Conservation (phyloP, 192 early-diverging fungal species). For the Obelidium mucronatum region DNA sequence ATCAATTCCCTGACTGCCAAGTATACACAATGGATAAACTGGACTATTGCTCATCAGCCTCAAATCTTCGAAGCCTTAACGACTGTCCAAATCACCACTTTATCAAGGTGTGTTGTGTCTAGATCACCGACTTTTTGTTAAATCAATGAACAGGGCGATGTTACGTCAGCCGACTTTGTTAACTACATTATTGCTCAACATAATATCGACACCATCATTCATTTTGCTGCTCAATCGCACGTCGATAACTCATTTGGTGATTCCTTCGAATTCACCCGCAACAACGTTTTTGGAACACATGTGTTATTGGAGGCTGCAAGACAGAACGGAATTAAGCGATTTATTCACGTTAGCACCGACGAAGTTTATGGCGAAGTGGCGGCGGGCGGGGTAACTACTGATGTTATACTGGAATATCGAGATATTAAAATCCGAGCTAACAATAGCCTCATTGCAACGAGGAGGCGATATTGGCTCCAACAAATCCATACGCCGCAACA, state of each 20-base stretch:
- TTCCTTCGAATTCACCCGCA: constrained; percentile 79
- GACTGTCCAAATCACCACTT: constrained; percentile 66
- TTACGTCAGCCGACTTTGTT: constrained; percentile 70
- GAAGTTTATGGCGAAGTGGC: constrained; percentile 83
- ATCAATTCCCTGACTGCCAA: constrained; percentile 72
- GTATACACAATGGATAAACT: constrained; percentile 76
- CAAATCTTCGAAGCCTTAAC: constrained; percentile 57
- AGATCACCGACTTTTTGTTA: too few species aligned
- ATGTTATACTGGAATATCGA: not conserved
- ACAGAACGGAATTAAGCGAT: constrained; percentile 57
- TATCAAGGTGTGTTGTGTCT: constrained; percentile 57
- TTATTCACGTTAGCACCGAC: constrained; percentile 83
- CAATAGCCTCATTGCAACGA: constrained; percentile 69
- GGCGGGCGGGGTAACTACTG: constrained; percentile 48
- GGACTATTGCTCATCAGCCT: constrained; percentile 78
- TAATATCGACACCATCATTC: constrained; percentile 74
- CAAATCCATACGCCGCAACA: constrained; percentile 86
- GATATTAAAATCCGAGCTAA: not conserved
- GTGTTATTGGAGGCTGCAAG: constrained; percentile 77
- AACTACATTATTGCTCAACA: constrained; percentile 69
- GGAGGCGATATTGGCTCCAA: constrained; percentile 68
- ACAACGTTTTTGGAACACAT: constrained; percentile 85
- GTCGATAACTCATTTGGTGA: constrained; percentile 87
- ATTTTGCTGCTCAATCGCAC: constrained; percentile 83
- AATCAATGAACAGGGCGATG: constrained; percentile 69